Evolutionary conservation across 345 rosid genomes (phyloP).

Genomic region (Syzygium oleosum): DNA sequence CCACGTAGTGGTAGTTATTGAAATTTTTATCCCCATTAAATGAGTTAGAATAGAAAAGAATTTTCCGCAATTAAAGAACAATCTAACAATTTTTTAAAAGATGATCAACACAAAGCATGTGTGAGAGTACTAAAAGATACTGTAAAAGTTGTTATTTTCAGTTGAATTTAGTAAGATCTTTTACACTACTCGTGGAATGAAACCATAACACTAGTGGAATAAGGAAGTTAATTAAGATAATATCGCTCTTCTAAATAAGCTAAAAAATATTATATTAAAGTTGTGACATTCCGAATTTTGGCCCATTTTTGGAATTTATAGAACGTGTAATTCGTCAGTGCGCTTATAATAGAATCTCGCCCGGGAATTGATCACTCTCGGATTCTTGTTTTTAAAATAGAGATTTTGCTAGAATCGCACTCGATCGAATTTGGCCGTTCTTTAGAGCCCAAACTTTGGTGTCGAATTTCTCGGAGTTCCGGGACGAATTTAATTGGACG

Average conservation of each 20-base stretch:
- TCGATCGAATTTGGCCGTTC: too few relatives aligned
- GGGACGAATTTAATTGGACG: too few relatives aligned
- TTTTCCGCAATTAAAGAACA: not conserved
- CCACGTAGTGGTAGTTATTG: not conserved
- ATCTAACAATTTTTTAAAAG: not conserved
- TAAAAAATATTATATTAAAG: not conserved
- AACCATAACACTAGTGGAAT: not conserved
- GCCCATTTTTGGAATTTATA: too few relatives aligned
- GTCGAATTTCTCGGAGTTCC: too few relatives aligned
- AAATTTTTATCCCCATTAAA: not conserved
- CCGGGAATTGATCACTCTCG: too few relatives aligned
- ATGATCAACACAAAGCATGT: not conserved
- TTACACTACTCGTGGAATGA: not conserved
- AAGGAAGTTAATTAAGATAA: not conserved
- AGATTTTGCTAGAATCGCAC: too few relatives aligned
- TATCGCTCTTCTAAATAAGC: not conserved
- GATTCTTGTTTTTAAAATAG: too few relatives aligned
- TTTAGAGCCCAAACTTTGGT: too few relatives aligned
- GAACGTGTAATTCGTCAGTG: too few relatives aligned
- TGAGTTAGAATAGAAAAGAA: not conserved
- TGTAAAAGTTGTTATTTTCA: not conserved
- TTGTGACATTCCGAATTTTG: too few relatives aligned
- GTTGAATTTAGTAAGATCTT: not conserved
- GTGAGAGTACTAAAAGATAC: not conserved
- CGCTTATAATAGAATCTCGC: too few relatives aligned